Conservation (phyloP, 306 rosid genomes). For the Citrullus colocynthis region DNA sequence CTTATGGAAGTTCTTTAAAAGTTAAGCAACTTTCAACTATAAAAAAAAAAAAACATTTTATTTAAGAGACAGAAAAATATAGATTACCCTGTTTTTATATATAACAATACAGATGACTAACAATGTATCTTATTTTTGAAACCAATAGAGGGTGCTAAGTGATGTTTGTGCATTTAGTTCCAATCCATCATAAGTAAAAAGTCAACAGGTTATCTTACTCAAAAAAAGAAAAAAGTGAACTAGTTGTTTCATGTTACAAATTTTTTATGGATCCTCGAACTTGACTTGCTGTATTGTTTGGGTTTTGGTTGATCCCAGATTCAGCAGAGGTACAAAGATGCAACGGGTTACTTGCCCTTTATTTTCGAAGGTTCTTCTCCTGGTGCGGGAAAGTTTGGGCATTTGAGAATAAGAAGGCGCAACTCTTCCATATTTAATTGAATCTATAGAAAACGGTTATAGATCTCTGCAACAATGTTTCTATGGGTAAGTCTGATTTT, state of each 20-base stretch:
- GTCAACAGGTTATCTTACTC: too few relatives aligned
- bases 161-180: too few relatives aligned
- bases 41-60: too few relatives aligned
- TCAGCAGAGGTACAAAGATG: conserved; percentile 73
- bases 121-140: too few relatives aligned
- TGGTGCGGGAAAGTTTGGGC: conserved; percentile 76
- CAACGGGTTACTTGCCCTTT: conserved; percentile 68
- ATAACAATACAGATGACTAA: too few relatives aligned
- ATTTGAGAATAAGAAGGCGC: conserved; percentile 51
- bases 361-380: conserved; percentile 92
- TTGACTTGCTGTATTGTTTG: neutral
- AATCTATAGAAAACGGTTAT: neutral
- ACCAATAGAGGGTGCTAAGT: too few relatives aligned
- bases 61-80: too few relatives aligned
- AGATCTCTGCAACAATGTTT: neutral
- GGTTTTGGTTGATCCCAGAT: conserved; percentile 31
- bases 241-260: neutral
- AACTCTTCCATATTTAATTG: neutral
- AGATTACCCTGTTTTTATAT: too few relatives aligned
- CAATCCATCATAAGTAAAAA: too few relatives aligned
- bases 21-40: too few relatives aligned
- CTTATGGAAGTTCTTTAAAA: too few relatives aligned
- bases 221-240: too few relatives aligned
- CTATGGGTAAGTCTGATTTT: neutral
- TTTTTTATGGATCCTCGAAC: neutral